phyloP scores from a whole-genome alignment of 2,329 filamentous ascomycete genomes.

The Colletotrichum chlorophyti region DNA sequence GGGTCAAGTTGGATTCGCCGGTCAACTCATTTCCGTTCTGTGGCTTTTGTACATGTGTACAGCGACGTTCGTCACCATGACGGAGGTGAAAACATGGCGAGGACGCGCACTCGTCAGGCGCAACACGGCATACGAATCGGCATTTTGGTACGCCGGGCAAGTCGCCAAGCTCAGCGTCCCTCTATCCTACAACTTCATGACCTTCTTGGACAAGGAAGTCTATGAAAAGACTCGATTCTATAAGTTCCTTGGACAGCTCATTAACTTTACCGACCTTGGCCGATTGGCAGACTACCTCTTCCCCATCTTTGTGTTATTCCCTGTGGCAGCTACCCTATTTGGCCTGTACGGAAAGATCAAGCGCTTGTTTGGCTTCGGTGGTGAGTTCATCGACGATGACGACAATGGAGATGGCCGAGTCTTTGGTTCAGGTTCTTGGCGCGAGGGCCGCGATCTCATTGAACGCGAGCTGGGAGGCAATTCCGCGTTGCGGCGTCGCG shows the following conservation, averaged over 20 bases:
- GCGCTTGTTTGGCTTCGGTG: slow-evolving; percentile 78
- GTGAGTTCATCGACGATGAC: slow-evolving; percentile 77
- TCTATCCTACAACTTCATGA: slow-evolving; percentile 94
- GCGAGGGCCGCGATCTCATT: slow-evolving; percentile 89
- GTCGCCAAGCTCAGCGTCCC: slow-evolving; percentile 93
- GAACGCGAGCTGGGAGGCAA: slow-evolving; percentile 80
- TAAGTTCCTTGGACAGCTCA: slow-evolving; percentile 80
- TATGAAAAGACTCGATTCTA: slow-evolving; percentile 86
- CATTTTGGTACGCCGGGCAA: slow-evolving; percentile 94
- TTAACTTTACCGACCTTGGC: slow-evolving; percentile 83
- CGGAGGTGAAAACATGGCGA: slow-evolving; percentile 96
- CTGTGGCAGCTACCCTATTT: slow-evolving; percentile 85
- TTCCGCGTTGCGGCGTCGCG: slow-evolving; percentile 57
- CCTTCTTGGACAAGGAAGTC: slow-evolving; percentile 77
- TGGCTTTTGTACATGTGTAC: slow-evolving; percentile 98
- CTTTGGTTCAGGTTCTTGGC: slow-evolving; percentile 84
- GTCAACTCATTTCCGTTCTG: slow-evolving; percentile 80
- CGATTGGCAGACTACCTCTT: slow-evolving; percentile 88
- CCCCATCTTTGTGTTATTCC: slow-evolving; percentile 85
- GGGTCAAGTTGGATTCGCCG: slow-evolving; percentile 82
- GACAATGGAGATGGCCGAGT: slow-evolving; percentile 68
- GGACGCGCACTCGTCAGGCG: slow-evolving; percentile 88
- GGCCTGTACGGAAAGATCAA: slow-evolving; percentile 86
- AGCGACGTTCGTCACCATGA: slow-evolving; percentile 85
- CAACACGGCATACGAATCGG: slow-evolving; percentile 91